These are phyloP conservation scores for Pichia ethanolica DNA, from an alignment of 805 yeast species.

Conservation along the genomic window DNA sequence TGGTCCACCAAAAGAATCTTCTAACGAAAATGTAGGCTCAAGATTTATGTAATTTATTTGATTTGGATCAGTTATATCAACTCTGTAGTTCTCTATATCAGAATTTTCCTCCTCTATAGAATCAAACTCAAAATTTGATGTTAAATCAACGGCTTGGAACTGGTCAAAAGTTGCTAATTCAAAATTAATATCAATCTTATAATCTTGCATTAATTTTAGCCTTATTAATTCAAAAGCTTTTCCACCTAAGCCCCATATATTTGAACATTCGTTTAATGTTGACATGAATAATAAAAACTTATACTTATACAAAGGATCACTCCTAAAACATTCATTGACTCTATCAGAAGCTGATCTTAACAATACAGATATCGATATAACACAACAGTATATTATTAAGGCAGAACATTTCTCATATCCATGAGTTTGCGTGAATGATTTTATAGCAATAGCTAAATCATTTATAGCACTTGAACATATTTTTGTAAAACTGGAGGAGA, in stretches of 20 bases:
- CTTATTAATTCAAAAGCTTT: not conserved
- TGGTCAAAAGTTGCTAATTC: not conserved
- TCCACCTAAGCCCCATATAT: conserved; percentile 1
- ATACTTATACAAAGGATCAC: not conserved
- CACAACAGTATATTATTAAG: not conserved
- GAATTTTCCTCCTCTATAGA: conserved; percentile 7
- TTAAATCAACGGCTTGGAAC: not conserved
- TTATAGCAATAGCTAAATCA: not conserved
- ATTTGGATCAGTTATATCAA: no score
- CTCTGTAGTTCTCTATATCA: no score
- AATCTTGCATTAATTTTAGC: not conserved
- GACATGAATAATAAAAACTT: not conserved
- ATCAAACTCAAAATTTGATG: not conserved
- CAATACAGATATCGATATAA: conserved; percentile 2
- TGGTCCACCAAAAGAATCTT: no score
- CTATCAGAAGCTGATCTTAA: not conserved
- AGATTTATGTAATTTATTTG: no score
- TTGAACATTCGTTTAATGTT: not conserved
- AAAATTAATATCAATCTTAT: not conserved
- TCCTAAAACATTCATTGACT: not conserved
- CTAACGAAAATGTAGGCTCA: no score
- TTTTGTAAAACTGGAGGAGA: not conserved
- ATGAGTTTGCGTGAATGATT: not conserved
- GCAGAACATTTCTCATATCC: conserved; percentile 1
- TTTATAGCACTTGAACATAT: not conserved